These are phyloP conservation scores for Fusarium sp. DNA, from an alignment of 2,329 filamentous ascomycete genomes.

Conservation along the genomic window DNA sequence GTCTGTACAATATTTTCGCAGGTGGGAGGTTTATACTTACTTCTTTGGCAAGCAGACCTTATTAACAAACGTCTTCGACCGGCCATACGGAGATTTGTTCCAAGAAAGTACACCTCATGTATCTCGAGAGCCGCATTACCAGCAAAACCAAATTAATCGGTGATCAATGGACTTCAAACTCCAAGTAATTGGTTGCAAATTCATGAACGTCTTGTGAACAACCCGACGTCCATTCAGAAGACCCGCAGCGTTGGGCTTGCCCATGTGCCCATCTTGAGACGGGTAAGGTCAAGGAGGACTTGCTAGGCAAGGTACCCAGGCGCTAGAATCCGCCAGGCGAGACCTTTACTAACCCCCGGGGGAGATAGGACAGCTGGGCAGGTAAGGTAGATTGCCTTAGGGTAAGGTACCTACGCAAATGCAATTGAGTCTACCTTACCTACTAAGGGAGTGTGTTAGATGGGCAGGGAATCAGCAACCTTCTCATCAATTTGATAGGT, in stretches of 20 bases:
- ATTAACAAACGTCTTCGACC: constrained; percentile 1
- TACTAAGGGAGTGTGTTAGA: not conserved
- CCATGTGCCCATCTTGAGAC: constrained; percentile 63
- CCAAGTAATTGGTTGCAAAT: constrained; percentile 28
- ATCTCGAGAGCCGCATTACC: not conserved
- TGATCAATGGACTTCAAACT: constrained; percentile 8
- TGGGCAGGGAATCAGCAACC: constrained; percentile 10
- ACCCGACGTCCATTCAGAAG: constrained; percentile 38
- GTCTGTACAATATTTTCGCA: not conserved
- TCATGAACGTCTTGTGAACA: constrained; percentile 41
- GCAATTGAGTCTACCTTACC: not conserved
- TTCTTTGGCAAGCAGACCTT: not conserved
- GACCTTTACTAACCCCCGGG: constrained; percentile 4
- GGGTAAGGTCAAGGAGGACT: constrained; percentile 45
- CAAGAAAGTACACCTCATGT: not conserved
- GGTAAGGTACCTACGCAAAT: constrained; percentile 19
- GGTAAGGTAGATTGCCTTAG: constrained; percentile 8
- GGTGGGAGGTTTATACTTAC: not conserved
- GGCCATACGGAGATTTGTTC: not conserved
- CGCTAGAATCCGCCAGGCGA: constrained; percentile 31
- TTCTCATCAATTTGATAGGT: constrained; percentile 3
- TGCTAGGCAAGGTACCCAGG: constrained; percentile 29
- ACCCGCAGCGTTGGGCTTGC: constrained; percentile 58
- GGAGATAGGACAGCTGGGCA: constrained; percentile 12
- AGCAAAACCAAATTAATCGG: constrained; percentile 1